Base-by-base conservation (phyloP, 805 yeast genomes). In the Pichia occidentalis region DNA sequence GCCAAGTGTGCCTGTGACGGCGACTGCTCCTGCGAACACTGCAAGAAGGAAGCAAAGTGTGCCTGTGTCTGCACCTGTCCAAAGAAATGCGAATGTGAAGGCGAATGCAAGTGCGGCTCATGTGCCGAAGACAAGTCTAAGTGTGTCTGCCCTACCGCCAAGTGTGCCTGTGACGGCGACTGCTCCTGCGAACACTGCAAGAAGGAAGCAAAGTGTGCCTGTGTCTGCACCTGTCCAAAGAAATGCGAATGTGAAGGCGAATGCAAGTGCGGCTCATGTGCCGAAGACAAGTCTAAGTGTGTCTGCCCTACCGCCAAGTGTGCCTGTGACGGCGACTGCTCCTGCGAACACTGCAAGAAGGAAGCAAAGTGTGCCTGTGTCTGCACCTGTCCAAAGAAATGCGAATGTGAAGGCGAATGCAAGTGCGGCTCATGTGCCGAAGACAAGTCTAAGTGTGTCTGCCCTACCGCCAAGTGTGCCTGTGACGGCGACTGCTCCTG, bases 321-420 rank as follows among this genome's bases (percentile, higher is more conserved):
- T 11, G 24, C 39, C 12, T 39, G 42, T 26, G 29, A 34, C 13
- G 39, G 36, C 16, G 31, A 20, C 4, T 39, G 42, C 19, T 39
- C 42, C 2, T 37, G 40, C 32, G 36, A 24, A 12, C 32, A 27
- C 20, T 37, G 40, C 17, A 32, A 32, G 10, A 16, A 17, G 17
- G 23, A 27, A 5, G 20, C 12, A 14, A 21, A 32, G 9, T 18
- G 29, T 10, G 24, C 24, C 14, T 11, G 27, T 7, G 30, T 29
- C 24, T 44, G 47, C 23, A 29, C 35, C 8, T 42, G 45, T 28
- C 39, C 45, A 25, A 42, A 42, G 27, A 32, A 32, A 24, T 42
- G 46, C 13, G 37, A 38, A 32, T 38, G 42, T 28, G 31, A 30
- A 27, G 40, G 17, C 4, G 43, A 25, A 21, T 43, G 46, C 28